Evolutionary conservation across 2,329 filamentous ascomycete genomes (phyloP).

Genomic region (Alternaria viburni): DNA sequence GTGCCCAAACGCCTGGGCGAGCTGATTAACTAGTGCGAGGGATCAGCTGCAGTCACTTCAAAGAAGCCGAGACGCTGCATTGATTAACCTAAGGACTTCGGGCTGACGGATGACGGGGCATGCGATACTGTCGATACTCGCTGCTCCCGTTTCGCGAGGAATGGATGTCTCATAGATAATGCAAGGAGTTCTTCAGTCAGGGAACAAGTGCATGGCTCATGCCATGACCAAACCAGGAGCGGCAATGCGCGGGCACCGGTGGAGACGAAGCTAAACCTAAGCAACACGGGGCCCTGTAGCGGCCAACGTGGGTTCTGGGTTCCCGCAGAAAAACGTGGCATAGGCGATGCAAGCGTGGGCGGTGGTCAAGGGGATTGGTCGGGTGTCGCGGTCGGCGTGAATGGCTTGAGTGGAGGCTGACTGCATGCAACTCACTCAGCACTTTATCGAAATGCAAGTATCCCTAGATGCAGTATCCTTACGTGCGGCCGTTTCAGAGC

Average conservation of each 20-base stretch:
- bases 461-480: constrained; percentile 22
- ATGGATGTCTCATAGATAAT: background rate
- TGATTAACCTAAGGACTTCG: background rate
- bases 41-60: constrained; percentile 1
- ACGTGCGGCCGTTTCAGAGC: constrained; percentile 22
- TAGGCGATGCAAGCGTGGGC: constrained; percentile 7
- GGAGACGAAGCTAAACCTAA: background rate
- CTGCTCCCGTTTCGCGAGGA: background rate
- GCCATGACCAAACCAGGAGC: background rate
- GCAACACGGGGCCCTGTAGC: constrained; percentile 7
- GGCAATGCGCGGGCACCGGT: constrained; percentile 2
- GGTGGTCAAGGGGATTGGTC: constrained; percentile 1
- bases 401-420: constrained; percentile 7
- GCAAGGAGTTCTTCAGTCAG: background rate
- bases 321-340: constrained; percentile 17
- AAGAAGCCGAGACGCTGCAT: background rate
- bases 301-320: constrained; percentile 13
- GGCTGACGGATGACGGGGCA: background rate
- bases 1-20: background rate
- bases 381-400: background rate
- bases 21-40: constrained; percentile 1
- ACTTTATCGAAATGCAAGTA: constrained; percentile 17
- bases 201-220: background rate
- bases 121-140: background rate
- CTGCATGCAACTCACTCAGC: constrained; percentile 18